Base-by-base conservation (phyloP, 2,329 filamentous ascomycete genomes). In the Dryadomyces quercivorus region DNA sequence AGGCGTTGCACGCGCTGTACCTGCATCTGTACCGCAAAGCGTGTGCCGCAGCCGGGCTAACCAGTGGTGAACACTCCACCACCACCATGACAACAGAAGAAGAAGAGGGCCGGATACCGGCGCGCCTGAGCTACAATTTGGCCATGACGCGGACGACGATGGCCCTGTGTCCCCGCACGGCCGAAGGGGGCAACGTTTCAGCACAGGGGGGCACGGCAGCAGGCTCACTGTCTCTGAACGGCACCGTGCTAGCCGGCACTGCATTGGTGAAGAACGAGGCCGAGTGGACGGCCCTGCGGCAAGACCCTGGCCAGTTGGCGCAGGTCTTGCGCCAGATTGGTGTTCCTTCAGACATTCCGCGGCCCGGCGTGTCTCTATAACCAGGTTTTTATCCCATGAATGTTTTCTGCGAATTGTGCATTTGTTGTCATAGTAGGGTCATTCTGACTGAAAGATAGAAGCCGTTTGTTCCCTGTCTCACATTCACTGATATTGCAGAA, bases 211-310 rank as follows among this genome's bases (percentile, higher is more conserved):
- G 2, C 0, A 59, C 65, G 50, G 44, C 59, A 38, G 63, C 70
- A 2, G 78, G 77, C 0, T 64, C 61, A 22, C 56, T 82, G 36
- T 67, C 75, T 18, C 65, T 84, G 38, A 84, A 85, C 53, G 81
- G 81, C 3, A 84, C 81, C 0, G 65, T 84, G n/a, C 64, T 84
- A 58, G 81, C 80, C 10, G 81, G 81, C 7, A 84, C 81, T 10
- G 77, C 80, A 26, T 66, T 85, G 53, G 81, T 84, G 16, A 84
- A 83, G 67, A 79, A 64, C 31, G 66, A 77, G 60, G 66, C 63
- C 3, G 80, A 83, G 64, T 84, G 79, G 78, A 68, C 80, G 56
- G 72, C 71, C 1, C 59, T 85, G 51, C 67, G 68, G 54, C 65
- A 65, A n/a, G 66, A 74, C 44, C 63, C 66, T 22, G 59, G 51